Base-by-base conservation (phyloP, 106 monocot species). In the Ottelia alismoides region DNA sequence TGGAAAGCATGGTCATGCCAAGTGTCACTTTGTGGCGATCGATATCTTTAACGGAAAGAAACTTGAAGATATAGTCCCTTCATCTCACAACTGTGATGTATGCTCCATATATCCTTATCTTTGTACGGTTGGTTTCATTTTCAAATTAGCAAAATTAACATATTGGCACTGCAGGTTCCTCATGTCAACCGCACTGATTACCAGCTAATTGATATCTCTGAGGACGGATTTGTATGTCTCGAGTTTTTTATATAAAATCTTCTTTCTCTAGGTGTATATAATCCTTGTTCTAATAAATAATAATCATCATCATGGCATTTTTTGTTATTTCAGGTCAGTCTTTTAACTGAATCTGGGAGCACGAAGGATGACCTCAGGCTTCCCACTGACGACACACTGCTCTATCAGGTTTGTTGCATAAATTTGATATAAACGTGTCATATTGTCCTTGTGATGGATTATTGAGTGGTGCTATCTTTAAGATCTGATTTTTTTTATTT, bases 21-120 rank as follows among this genome's bases (percentile, higher is more conserved):
- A 61, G 43, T 61, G 61, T 27, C 61, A 61, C 61, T 61, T 61
- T 49, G 61, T 61, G 2, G 61, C 27, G 1, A 61, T 61, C 30
- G 61, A 61, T 30, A 61, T 61, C 28, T 61, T 61, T 28, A 61
- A 61, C 30, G 61, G 47, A 25, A 61, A 61, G 48, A 61, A 61
- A 18, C 61, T 61, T 16, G 61, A 61, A 17, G 61, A 61, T 61
- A 61, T 61, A 26, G 61, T 61, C 27, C 61, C 61, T 17, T 61
- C 61, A 16, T 61, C 61, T 28, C 61, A 61, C 17, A 61, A 61
- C 61, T 61, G 61, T 49, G 61, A 61, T 28, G 61, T 61, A 29
- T 43, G 46, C 12, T 35, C 12, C n/a, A 61, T 49, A 6, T 28
- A n/a, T n/a, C 12, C 11, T 2, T 53, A 1, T 26, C 0, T 12